A percentile compares a stretch with the other conserved stretches of the same genome.
These are phyloP conservation scores for Sporothrix globosa DNA, from an alignment of 2,329 filamentous ascomycete species.

Conservation along the genomic window DNA sequence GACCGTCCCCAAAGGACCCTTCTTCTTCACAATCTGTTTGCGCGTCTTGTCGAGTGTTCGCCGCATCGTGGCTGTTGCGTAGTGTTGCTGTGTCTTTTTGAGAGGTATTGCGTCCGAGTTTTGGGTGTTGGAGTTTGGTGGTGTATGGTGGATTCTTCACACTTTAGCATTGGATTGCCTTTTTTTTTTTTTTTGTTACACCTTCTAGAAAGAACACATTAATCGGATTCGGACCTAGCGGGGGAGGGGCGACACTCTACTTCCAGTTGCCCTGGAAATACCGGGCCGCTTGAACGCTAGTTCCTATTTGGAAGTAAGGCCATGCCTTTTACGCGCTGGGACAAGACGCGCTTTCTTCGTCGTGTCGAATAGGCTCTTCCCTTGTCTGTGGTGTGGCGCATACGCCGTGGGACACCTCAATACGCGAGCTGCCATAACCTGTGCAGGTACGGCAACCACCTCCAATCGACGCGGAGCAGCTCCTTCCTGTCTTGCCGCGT, in stretches of 20 bases:
- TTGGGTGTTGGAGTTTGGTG: not conserved
- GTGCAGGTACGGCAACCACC: constrained; percentile 12
- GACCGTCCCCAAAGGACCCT: constrained; percentile 70
- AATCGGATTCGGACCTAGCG: constrained; percentile 19
- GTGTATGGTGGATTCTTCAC: not conserved
- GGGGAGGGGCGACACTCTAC: constrained; percentile 29
- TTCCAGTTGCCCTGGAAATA: constrained; percentile 37
- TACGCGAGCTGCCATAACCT: constrained; percentile 7
- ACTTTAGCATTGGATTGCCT: not conserved
- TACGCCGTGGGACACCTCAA: constrained; percentile 3
- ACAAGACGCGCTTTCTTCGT: constrained; percentile 34
- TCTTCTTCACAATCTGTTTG: constrained; percentile 86
- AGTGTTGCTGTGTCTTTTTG: not conserved
- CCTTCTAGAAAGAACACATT: constrained; percentile 25
- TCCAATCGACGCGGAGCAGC: constrained; percentile 27
- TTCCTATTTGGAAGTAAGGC: constrained; percentile 7
- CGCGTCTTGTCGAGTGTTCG: constrained; percentile 78
- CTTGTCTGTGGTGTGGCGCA: constrained; percentile 11
- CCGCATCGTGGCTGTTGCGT: constrained; percentile 60
- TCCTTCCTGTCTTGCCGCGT: constrained; percentile 27
- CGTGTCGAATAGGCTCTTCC: constrained; percentile 21
- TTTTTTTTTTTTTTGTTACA: constrained; percentile 25
- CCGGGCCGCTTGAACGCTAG: constrained; percentile 31
- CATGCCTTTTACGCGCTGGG: constrained; percentile 31
- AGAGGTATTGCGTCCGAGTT: not conserved